These are phyloP conservation scores for Anisodus tanguticus DNA, from an alignment of 257 asterid species.

Conservation along the genomic window DNA sequence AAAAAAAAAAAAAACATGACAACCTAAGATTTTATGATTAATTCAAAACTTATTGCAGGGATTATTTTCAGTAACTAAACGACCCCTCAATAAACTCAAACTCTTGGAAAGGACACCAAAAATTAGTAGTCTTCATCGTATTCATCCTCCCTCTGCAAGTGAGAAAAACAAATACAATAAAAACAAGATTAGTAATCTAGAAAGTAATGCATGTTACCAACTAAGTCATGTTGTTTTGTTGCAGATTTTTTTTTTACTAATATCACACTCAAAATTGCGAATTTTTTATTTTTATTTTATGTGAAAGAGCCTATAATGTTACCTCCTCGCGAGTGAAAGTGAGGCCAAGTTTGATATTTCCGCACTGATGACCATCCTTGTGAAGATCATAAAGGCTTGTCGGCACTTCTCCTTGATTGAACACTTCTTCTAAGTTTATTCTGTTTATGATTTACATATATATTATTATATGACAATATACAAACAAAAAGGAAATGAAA, in stretches of 20 bases:
- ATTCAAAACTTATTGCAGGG: background rate
- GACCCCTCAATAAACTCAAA: background rate
- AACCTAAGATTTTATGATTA: no score
- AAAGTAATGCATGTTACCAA: no score
- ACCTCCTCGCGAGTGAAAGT: background rate
- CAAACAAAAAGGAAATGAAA: no score
- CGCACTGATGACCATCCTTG: background rate
- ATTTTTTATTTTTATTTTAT: no score
- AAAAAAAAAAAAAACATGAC: no score
- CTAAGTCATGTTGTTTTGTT: no score
- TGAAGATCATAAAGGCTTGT: background rate
- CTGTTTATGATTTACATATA: background rate
- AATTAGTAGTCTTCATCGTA: background rate
- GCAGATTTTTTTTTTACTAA: no score
- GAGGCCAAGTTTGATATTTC: background rate
- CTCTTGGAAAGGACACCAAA: background rate
- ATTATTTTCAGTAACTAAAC: background rate
- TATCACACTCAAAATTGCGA: no score
- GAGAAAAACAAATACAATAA: background rate
- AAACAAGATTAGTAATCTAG: no score
- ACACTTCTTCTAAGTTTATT: background rate
- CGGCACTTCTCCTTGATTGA: background rate
- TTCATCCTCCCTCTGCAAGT: conserved; percentile 1
- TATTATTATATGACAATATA: no score
- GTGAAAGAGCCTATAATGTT: no score